Percentiles rank a stretch among this genome's conserved stretches.
Conservation (phyloP, 2,329 filamentous ascomycete genomes). For the Neonectria punicea region DNA sequence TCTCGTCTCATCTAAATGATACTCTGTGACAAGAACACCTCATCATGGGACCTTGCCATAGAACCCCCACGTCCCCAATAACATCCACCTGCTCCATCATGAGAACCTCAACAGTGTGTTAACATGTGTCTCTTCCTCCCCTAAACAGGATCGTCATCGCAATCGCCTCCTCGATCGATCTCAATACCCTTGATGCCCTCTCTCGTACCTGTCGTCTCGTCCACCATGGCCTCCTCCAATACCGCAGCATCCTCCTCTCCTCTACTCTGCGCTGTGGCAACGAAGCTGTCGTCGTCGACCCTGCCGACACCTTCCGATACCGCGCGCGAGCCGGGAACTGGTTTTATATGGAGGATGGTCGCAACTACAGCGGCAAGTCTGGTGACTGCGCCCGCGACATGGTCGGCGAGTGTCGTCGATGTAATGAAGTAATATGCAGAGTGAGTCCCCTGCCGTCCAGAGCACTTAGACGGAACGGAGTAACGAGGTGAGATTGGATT, state of each 20-base stretch:
- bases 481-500: neutral
- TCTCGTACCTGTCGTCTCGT: constrained; percentile 85
- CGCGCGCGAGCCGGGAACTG: constrained; percentile 66
- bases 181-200: constrained; percentile 87
- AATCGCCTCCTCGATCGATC: constrained; percentile 81
- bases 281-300: constrained; percentile 67
- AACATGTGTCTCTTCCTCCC: constrained; percentile 7
- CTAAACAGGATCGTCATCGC: constrained; percentile 76
- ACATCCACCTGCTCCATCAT: constrained; percentile 21
- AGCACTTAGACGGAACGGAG: neutral
- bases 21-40: neutral
- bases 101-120: constrained; percentile 22
- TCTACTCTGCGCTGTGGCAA: constrained; percentile 84
- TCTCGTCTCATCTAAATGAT: neutral
- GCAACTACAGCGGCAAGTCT: constrained; percentile 71
- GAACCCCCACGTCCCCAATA: neutral
- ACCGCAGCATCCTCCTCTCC: constrained; percentile 76
- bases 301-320: constrained; percentile 66
- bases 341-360: constrained; percentile 68
- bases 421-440: constrained; percentile 81
- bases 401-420: constrained; percentile 84
- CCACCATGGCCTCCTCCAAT: constrained; percentile 80
- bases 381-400: constrained; percentile 87
- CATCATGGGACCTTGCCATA: constrained; percentile 29
- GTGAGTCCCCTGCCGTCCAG: constrained; percentile 59